Conservation (phyloP, 2,329 filamentous ascomycete species). For the Metarhizium brunneum region DNA sequence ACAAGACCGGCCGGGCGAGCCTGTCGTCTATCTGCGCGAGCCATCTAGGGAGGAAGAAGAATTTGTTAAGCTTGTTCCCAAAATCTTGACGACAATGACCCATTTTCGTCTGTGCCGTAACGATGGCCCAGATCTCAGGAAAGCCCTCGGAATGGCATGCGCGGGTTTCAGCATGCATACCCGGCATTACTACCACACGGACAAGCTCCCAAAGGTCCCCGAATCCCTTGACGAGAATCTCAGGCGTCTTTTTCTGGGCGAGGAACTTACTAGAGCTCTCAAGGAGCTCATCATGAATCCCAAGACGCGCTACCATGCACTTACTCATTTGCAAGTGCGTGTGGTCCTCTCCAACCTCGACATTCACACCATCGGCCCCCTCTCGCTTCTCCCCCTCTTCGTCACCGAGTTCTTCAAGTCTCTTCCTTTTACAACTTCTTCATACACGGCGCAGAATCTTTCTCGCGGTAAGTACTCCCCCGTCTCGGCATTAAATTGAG, state of each 20-base stretch:
- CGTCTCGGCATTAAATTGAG: not conserved
- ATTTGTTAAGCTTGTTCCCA: no score
- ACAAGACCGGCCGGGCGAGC: not conserved
- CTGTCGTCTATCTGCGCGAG: no score
- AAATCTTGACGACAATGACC: no score
- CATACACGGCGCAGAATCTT: no score
- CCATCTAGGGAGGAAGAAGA: fast-evolving
- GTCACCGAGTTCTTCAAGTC: not conserved
- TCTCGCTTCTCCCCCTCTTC: not conserved
- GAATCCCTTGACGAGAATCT: not conserved
- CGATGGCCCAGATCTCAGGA: not conserved
- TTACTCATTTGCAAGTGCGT: not conserved
- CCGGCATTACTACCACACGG: not conserved
- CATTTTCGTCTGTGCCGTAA: no score
- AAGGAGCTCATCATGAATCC: not conserved
- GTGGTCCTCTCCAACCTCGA: not conserved
- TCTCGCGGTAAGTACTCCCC: not conserved
- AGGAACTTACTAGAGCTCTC: not conserved
- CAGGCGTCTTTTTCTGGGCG: not conserved
- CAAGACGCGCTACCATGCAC: not conserved
- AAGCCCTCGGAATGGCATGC: not conserved
- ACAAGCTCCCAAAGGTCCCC: not conserved
- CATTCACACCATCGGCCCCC: not conserved
- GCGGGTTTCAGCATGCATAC: not conserved
- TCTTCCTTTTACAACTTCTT: not conserved